A percentile compares a stretch with the other conserved stretches of the same genome.
These are phyloP conservation scores for Agroathelia rolfsii DNA, from an alignment of 1,284 basidiomycete species.

Conservation along the genomic window DNA sequence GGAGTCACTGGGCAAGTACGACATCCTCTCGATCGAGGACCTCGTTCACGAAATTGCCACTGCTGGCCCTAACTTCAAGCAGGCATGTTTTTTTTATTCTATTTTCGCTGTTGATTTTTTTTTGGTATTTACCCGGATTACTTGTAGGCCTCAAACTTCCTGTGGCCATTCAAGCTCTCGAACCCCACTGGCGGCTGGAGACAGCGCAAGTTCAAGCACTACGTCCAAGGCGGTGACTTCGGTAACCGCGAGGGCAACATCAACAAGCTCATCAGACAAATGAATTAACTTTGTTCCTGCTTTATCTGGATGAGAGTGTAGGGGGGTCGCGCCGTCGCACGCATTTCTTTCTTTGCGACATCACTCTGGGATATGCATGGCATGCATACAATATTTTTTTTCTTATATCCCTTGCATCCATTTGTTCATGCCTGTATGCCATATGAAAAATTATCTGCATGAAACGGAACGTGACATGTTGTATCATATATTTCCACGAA, in stretches of 20 bases:
- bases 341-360: too few relatives aligned
- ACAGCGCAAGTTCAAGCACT: slow-evolving; percentile 93
- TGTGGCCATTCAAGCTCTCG: slow-evolving; percentile 99
- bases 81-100: slow-evolving; percentile 41
- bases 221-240: slow-evolving; percentile 90
- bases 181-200: slow-evolving; percentile 99
- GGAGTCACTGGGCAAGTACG: slow-evolving; percentile 84
- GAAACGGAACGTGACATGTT: too few relatives aligned
- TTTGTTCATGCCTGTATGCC: too few relatives aligned
- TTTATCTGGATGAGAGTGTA: too few relatives aligned
- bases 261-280: slow-evolving; percentile 94
- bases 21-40: slow-evolving; percentile 97
- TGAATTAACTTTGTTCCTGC: too few relatives aligned
- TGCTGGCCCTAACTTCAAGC: slow-evolving; percentile 98
- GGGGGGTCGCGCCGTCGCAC: too few relatives aligned
- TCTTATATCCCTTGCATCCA: too few relatives aligned
- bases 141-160: slow-evolving; percentile 79
- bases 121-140: slow-evolving; percentile 1
- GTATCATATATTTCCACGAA: too few relatives aligned
- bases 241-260: slow-evolving; percentile 95
- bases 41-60: slow-evolving; percentile 97
- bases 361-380: too few relatives aligned
- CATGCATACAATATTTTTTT: too few relatives aligned
- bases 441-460: too few relatives aligned
- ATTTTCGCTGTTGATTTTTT: slow-evolving; percentile 1